Conservation (phyloP, 2,329 filamentous ascomycete species). For the Alternaria sp. region DNA sequence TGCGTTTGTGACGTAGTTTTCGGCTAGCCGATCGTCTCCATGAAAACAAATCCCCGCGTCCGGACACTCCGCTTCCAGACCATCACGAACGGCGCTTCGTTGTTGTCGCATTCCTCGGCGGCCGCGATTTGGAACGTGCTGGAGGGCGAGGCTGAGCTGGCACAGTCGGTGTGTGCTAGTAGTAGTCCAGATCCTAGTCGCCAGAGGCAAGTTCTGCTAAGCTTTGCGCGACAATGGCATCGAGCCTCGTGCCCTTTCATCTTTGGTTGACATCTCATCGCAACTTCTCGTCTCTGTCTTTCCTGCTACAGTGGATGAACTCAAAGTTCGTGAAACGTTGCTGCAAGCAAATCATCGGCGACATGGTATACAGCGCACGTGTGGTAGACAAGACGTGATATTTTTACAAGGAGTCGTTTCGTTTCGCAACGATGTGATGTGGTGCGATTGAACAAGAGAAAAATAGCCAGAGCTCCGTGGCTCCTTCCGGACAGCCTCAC, state of each 20-base stretch:
- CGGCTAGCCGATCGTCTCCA: not conserved
- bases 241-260: not conserved
- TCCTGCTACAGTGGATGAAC: not conserved
- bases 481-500: not conserved
- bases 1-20: not conserved
- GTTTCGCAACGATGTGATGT: not conserved
- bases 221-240: not conserved
- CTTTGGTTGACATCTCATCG: no score
- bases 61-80: not conserved
- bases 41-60: not conserved
- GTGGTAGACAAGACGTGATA: not conserved
- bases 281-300: not conserved
- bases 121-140: not conserved
- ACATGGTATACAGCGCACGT: not conserved
- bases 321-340: not conserved
- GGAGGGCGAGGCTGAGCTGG: not conserved
- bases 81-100: not conserved
- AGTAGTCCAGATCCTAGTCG: not conserved
- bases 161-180: not conserved
- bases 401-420: not conserved
- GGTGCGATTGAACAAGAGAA: not conserved
- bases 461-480: not conserved
- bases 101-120: not conserved
- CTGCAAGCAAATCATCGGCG: not conserved
- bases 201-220: not conserved